phyloP scores from a whole-genome alignment of 805 yeast species.

The Zygotorulaspora chibaensis region DNA sequence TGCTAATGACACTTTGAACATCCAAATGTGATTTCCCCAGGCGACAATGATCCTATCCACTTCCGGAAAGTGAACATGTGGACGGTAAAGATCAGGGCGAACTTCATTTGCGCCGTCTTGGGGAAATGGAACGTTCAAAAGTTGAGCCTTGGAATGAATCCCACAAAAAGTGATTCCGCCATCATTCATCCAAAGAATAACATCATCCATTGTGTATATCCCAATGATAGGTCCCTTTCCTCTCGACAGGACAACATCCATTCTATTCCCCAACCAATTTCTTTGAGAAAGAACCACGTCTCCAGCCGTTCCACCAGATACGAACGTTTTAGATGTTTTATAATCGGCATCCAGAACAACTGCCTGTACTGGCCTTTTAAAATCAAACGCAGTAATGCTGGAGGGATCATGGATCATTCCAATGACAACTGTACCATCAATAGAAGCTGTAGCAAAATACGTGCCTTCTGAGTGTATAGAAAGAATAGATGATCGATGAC shows the following conservation, averaged over 20 bases:
- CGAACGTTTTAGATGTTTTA: slow-evolving; percentile 54
- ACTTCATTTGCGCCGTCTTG: slow-evolving; percentile 39
- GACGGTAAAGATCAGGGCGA: slow-evolving; percentile 80
- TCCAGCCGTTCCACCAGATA: slow-evolving; percentile 90
- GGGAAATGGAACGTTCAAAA: slow-evolving; percentile 56
- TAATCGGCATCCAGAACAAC: slow-evolving; percentile 77
- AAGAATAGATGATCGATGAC: slow-evolving; percentile 80
- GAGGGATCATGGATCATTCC: slow-evolving; percentile 61
- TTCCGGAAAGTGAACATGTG: slow-evolving; percentile 65
- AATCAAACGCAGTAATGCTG: slow-evolving; percentile 71
- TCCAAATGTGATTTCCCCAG: slow-evolving; percentile 81
- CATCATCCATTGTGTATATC: slow-evolving; percentile 56
- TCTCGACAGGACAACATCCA: slow-evolving; percentile 59
- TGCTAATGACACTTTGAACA: slow-evolving; percentile 44
- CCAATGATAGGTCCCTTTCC: slow-evolving; percentile 69
- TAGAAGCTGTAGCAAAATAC: slow-evolving; percentile 80
- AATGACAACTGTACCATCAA: slow-evolving; percentile 88
- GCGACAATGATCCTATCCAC: slow-evolving; percentile 66
- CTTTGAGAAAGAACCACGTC: slow-evolving; percentile 67
- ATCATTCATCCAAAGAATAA: slow-evolving; percentile 81
- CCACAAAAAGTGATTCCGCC: slow-evolving; percentile 70
- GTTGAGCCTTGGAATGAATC: slow-evolving; percentile 43
- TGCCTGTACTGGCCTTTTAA: slow-evolving; percentile 82
- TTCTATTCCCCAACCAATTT: slow-evolving; percentile 84
- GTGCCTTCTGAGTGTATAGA: slow-evolving; percentile 67